A percentile compares a stretch with the other conserved stretches of the same genome.
These are phyloP conservation scores for Gnetum montanum DNA, from an alignment of 75 land plant species.

Conservation along the genomic window DNA sequence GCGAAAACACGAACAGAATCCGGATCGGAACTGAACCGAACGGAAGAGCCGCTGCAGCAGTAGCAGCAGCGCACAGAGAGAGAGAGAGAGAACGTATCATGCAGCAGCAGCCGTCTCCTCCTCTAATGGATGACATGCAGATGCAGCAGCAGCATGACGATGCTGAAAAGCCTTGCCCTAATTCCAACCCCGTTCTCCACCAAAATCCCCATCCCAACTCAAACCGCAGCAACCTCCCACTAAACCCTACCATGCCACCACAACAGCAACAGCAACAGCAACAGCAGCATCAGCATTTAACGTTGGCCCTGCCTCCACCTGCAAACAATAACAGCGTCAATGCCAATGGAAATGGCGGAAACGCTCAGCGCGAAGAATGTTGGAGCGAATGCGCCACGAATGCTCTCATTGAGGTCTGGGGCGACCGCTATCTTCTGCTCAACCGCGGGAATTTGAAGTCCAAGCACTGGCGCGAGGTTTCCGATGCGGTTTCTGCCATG, in stretches of 20 bases:
- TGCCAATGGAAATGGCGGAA: slow-evolving; percentile 1
- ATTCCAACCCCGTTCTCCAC: no score
- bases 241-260: neutral
- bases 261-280: neutral
- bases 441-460: slow-evolving; percentile 73
- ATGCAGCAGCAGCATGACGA: no score
- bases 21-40: no score
- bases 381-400: slow-evolving; percentile 72
- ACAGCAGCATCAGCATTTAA: neutral
- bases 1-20: no score
- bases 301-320: slow-evolving; percentile 2
- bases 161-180: no score
- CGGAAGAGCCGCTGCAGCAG: no score
- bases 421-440: slow-evolving; percentile 64
- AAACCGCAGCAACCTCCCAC: no score
- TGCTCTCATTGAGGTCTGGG: slow-evolving; percentile 76
- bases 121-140: no score
- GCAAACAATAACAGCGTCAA: slow-evolving; percentile 4
- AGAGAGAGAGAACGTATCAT: no score
- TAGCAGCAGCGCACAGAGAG: no score
- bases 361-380: slow-evolving; percentile 46
- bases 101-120: no score
- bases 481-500: slow-evolving; percentile 50
- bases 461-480: slow-evolving; percentile 83
- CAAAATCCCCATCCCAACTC: no score